Conservation (phyloP, 2,329 filamentous ascomycete genomes). For the Penicillium brevicompactum region DNA sequence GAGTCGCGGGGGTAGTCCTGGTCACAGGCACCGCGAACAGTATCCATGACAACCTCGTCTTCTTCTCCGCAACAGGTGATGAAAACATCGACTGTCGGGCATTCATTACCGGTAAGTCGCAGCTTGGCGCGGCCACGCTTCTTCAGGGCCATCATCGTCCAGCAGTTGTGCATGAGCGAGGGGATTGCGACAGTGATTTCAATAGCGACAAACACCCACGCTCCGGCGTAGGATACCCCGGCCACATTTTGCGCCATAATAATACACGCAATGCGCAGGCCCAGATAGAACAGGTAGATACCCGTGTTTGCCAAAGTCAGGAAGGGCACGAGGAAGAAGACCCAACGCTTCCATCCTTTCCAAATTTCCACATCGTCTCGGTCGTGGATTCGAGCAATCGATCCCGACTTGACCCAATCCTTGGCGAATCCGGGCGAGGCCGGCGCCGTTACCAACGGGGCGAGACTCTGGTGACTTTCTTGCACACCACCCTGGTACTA, state of each 20-base stretch:
- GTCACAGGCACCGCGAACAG: constrained; percentile 39
- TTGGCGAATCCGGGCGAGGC: constrained; percentile 33
- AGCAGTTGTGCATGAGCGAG: constrained; percentile 59
- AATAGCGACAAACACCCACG: constrained; percentile 61
- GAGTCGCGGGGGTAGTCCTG: constrained; percentile 45
- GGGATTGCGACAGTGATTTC: constrained; percentile 58
- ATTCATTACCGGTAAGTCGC: constrained; percentile 43
- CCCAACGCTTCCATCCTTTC: constrained; percentile 39
- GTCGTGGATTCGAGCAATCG: constrained; percentile 38
- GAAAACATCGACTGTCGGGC: constrained; percentile 47
- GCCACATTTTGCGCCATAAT: constrained; percentile 52
- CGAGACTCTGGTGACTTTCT: constrained; percentile 38
- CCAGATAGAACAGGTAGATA: constrained; percentile 51
- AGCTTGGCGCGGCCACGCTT: constrained; percentile 57
- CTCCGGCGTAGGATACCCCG: constrained; percentile 48
- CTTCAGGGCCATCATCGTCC: constrained; percentile 61
- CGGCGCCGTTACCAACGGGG: constrained; percentile 34
- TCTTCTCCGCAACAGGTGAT: constrained; percentile 50
- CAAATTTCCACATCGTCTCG: constrained; percentile 42
- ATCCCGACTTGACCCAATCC: constrained; percentile 42
- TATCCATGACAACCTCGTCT: constrained; percentile 44
- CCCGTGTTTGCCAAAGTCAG: constrained; percentile 38
- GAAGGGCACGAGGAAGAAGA: constrained; percentile 38
- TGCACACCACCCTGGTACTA: constrained; percentile 26
- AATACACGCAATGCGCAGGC: constrained; percentile 55